These are phyloP conservation scores for Aspergillus fructus DNA, from an alignment of 2,329 filamentous ascomycete genomes.

Conservation along the genomic window DNA sequence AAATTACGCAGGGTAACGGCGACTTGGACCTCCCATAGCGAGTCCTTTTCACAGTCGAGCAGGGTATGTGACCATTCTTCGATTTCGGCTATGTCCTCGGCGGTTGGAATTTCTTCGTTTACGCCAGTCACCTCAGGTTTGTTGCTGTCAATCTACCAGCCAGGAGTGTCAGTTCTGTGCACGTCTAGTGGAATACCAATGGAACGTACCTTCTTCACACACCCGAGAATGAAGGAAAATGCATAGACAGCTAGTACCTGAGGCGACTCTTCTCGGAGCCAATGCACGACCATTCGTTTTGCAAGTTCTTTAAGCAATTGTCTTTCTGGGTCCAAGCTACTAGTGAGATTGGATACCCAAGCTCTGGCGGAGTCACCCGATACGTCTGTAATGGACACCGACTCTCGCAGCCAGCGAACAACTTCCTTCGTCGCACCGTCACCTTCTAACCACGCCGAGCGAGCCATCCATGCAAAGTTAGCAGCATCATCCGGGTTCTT, in stretches of 20 bases:
- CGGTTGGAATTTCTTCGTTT: neutral
- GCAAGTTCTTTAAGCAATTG: conserved; percentile 20
- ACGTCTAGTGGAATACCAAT: neutral
- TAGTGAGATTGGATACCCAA: conserved; percentile 22
- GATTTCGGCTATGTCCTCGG: conserved; percentile 11
- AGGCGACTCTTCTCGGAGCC: conserved; percentile 16
- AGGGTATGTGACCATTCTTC: conserved; percentile 15
- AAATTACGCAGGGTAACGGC: conserved; percentile 20
- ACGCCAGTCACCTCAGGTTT: neutral
- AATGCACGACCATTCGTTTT: conserved; percentile 24
- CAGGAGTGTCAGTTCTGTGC: neutral
- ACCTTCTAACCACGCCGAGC: conserved; percentile 19
- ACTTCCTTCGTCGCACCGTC: conserved; percentile 13
- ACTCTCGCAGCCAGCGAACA: conserved; percentile 24
- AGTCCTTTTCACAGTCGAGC: conserved; percentile 10
- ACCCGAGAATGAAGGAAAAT: conserved; percentile 15
- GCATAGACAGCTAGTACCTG: conserved; percentile 11
- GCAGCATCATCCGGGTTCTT: conserved; percentile 1
- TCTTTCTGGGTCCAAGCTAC: conserved; percentile 15
- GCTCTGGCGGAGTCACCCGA: conserved; percentile 11
- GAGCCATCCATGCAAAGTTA: conserved; percentile 14
- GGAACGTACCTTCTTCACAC: conserved; percentile 15
- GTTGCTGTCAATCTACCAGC: neutral
- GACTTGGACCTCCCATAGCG: conserved; percentile 24
- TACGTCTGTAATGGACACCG: conserved; percentile 21